Base-by-base conservation (phyloP, 768 basidiomycete species). In the Lactarius deliciosus region DNA sequence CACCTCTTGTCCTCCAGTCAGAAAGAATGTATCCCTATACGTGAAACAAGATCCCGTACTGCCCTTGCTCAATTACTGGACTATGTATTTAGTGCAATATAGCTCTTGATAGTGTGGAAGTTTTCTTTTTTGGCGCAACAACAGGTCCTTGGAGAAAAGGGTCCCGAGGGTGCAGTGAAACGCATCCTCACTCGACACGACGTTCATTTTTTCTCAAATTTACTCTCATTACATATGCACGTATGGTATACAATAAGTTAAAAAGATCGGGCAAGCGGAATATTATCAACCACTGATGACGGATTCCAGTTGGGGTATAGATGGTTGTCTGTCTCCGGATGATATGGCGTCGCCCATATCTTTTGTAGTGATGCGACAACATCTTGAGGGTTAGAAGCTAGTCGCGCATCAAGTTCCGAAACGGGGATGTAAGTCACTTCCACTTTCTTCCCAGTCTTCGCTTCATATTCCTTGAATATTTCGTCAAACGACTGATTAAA, bases 231-330 rank as follows among this genome's bases (percentile, higher is more conserved):
- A 41, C 16, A 41, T 18, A 18, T 18, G 41, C 15, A 41, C 41
- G 41, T 5, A 41, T 41, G 16, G 15, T 18, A 41, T 47, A 11
- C 45, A 50, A 22, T 22, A 13, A 47, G 11, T 50, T 22, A 22
- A 22, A 47, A 22, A 28, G 5, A 32, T 50, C 68, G 66, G 5
- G 63, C 58, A 18, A 63, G 61, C 8, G 55, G 60, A 30, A 61
- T 6, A n/a, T 63, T 28, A 25, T 72, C 70, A 5, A 67, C 10
- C 6, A 61, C 65, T 5, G 55, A 58, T 20, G 63, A 63, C 18
- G 72, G 72, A 18, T 72, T 72, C 69, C 69, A 73, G 20, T 65
- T 53, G 16, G 72, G 72, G 45, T 56, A 73, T 20, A 62, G 43
- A 4, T 57, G 60, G 28, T 68, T 68, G 53, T 64, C 66, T 28